Evolutionary conservation across 805 yeast species (phyloP), one percentile per base, ranked within the genome.

Genomic region (Lachancea nothofagi): DNA sequence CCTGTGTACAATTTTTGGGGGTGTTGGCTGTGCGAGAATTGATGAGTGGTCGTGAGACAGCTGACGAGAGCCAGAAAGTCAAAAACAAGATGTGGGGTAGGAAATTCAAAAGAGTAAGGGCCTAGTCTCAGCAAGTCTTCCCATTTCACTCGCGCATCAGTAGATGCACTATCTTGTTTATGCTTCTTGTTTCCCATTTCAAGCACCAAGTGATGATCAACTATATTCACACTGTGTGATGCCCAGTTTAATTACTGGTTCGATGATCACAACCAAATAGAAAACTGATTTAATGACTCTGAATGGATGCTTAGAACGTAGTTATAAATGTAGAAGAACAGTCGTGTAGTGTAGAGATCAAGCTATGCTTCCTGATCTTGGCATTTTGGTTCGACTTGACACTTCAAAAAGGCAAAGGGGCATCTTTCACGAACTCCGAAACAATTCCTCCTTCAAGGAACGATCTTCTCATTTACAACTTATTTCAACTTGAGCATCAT

Each of bases 211-310:
- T 43, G 46, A 43, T 43, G 46, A 43, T 43, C 34, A 29, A 29
- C 34, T 43, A 43, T 59, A 62, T 62, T 62, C 66, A 62, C 66
- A 62, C 66, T 62, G 65, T 62, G 57, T 63, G 57, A 61, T 58
- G 46, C n/a, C 40, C 35, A 47, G 58, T 57, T 54, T 54, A 44
- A 46, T 40, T 57, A 52, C 55, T 45, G 48, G 24, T 38, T 45
- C 52, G 40, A 59, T 59, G 66, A 60, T 56, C 62, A 58, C 61
- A 56, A 25, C 41, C 36, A 45, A 49, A 50, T n/a, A 46, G 50
- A 57, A 56, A 51, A 62, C 65, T 62, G 66, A 62, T 62, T 62
- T 62, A 62, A 61, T 62, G 65, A 61, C 65, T 62, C 66, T 62
- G 66, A 60, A 46, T 31, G 20, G 35, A 32, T 38, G 40, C 29